A percentile compares a stretch with the other conserved stretches of the same genome.
Conservation (phyloP, 345 rosid species). For the Citrus glauca region DNA sequence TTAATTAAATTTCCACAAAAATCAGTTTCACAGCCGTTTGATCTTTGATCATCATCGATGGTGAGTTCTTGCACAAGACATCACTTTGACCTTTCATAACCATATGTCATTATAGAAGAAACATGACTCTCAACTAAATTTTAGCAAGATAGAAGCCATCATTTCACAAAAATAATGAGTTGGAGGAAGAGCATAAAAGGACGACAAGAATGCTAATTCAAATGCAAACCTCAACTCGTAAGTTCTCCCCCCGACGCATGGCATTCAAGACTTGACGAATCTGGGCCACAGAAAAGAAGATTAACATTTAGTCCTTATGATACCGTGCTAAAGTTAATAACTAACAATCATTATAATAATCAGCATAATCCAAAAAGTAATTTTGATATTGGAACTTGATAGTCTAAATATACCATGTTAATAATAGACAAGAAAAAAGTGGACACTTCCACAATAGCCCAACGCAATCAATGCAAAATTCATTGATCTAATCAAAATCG, state of each 20-base stretch:
- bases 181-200: conserved; percentile 1
- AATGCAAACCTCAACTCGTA: conserved; percentile 67
- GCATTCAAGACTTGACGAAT: conserved; percentile 79
- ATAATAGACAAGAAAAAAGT: neutral
- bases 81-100: neutral
- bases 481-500: neutral
- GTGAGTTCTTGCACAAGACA: neutral
- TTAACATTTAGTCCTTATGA: conserved; percentile 8
- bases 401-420: neutral
- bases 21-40: neutral
- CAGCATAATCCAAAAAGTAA: neutral
- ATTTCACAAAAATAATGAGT: neutral
- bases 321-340: neutral
- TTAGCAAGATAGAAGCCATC: neutral
- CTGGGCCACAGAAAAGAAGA: conserved; percentile 43
- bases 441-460: neutral
- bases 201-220: conserved; percentile 2
- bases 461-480: neutral
- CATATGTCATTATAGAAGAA: neutral
- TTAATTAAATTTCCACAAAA: neutral
- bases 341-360: neutral
- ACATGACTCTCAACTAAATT: neutral
- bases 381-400: neutral
- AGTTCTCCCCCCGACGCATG: conserved; percentile 74
- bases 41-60: neutral